These are phyloP conservation scores for Yamadazyma tumulicola DNA, from an alignment of 805 yeast genomes.

Conservation along the genomic window DNA sequence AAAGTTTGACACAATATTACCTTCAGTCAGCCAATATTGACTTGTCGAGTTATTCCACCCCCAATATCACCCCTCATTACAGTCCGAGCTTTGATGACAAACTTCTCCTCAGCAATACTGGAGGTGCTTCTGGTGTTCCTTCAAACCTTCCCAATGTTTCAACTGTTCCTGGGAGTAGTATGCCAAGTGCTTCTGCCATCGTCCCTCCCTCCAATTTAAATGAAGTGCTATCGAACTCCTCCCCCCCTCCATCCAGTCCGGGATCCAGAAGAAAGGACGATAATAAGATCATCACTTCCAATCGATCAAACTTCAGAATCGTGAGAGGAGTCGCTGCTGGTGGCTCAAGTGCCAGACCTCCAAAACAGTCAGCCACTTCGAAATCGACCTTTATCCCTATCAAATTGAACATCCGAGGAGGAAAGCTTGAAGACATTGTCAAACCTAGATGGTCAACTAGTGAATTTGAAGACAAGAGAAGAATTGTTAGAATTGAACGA, in stretches of 20 bases:
- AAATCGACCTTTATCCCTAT: conserved; percentile 42
- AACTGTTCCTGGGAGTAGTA: too few relatives aligned
- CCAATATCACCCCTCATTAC: conserved; percentile 12
- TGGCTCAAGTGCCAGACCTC: conserved; percentile 54
- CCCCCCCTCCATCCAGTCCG: conserved; percentile 5
- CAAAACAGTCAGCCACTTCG: conserved; percentile 33
- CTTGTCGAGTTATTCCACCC: conserved; percentile 10
- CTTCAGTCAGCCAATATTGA: conserved; percentile 11
- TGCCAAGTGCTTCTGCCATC: neutral
- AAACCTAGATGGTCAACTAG: conserved; percentile 45
- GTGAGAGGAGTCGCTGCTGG: conserved; percentile 59
- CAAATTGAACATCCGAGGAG: conserved; percentile 42
- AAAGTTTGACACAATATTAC: conserved; percentile 1
- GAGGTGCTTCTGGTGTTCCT: too few relatives aligned
- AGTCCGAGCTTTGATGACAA: too few relatives aligned
- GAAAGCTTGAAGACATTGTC: conserved; percentile 47
- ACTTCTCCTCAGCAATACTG: too few relatives aligned
- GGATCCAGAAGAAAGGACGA: conserved; percentile 8
- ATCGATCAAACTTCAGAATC: conserved; percentile 32
- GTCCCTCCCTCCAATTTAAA: neutral
- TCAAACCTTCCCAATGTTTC: too few relatives aligned
- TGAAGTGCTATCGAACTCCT: neutral
- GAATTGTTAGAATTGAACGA: conserved; percentile 58
- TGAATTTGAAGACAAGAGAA: conserved; percentile 49
- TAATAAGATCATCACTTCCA: conserved; percentile 13